phyloP scores from a whole-genome alignment of 2,329 filamentous ascomycete species.

The Alternaria sp. region DNA sequence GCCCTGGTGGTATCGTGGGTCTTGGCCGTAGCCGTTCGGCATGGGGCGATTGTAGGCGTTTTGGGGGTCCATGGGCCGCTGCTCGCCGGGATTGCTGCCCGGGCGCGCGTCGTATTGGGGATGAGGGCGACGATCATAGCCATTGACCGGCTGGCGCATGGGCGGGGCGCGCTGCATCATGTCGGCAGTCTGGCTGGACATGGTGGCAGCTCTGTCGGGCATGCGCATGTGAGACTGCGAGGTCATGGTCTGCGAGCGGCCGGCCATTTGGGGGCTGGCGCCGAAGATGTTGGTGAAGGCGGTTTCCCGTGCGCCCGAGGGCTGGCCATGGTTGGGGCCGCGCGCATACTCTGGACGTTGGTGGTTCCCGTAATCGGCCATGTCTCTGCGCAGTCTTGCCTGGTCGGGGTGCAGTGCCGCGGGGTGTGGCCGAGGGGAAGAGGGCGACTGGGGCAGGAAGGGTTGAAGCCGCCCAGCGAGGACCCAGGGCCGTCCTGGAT shows the following conservation, averaged over 20 bases:
- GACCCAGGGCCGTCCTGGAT: not conserved
- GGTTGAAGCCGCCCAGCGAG: constrained; percentile 12
- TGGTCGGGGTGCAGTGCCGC: constrained; percentile 19
- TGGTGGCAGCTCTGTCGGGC: constrained; percentile 77
- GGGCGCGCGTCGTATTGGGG: constrained; percentile 36
- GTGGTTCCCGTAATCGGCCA: constrained; percentile 70
- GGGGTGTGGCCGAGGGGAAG: constrained; percentile 1
- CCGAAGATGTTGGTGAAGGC: constrained; percentile 98
- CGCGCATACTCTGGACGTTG: constrained; percentile 65
- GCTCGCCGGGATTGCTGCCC: constrained; percentile 32
- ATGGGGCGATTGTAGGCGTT: constrained; percentile 40
- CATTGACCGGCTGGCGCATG: constrained; percentile 58
- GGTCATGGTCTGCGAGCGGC: constrained; percentile 94
- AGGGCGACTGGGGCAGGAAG: constrained; percentile 7
- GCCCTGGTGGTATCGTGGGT: constrained; percentile 45
- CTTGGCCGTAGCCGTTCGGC: constrained; percentile 49
- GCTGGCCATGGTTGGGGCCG: constrained; percentile 59
- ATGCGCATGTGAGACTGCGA: constrained; percentile 70
- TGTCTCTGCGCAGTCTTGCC: constrained; percentile 38
- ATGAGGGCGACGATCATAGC: constrained; percentile 47
- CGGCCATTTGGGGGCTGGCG: constrained; percentile 73
- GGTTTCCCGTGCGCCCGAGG: constrained; percentile 78
- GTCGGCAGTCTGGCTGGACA: constrained; percentile 54
- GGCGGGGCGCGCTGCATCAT: constrained; percentile 70
- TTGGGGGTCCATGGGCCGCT: constrained; percentile 34